Evolutionary conservation across 495 filamentous ascomycete genomes (phyloP), one percentile per base, ranked within the genome.

Genomic region (Neurospora sp.): DNA sequence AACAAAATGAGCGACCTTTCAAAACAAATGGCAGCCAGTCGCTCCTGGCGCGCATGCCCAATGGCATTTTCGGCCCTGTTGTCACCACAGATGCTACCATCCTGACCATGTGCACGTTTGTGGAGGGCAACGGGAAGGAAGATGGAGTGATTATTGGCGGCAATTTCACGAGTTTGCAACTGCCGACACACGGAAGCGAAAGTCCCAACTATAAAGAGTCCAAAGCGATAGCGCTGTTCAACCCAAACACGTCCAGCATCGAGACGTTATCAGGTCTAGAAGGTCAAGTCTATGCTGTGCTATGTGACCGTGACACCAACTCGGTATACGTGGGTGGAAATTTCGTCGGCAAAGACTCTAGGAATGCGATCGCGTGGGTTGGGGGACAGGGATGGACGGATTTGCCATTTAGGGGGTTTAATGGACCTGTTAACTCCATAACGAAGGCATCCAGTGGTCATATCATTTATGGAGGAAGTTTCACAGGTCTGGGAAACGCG

Each of bases 391-490:
- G 83, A n/a, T 99, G 93, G 94, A 89, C 88, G 69, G 92, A 93
- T 77, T 82, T 99, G 73, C 89, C 93, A 9, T 99, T 99, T 84
- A 87, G 89, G 68, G 96, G 96, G 38, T 95, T 99, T 81, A 98
- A 98, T 84, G 94, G 94, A 65, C 94, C 94, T 12, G 94, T 99
- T 65, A 89, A 86, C 69, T 91, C 93, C 41, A 98, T 99, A 72
- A 84, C 90, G 65, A 92, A 94, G 83, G 87, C 89, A 18, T 85
- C 89, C 20, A 89, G 91, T 76, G 92, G 91, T 5, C 91, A 95
- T 75, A 91, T 99, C 72, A 87, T 97, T 65, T 99, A 97, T 75
- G 96, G 94, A 68, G 96, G 96, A 68, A 87, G 86, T n/a, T 99
- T 99, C 80, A 91, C 91, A 73, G 93, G 92, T 20, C 83, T 97